Conservation (phyloP, 306 rosid species). For the Vigna trinervia region DNA sequence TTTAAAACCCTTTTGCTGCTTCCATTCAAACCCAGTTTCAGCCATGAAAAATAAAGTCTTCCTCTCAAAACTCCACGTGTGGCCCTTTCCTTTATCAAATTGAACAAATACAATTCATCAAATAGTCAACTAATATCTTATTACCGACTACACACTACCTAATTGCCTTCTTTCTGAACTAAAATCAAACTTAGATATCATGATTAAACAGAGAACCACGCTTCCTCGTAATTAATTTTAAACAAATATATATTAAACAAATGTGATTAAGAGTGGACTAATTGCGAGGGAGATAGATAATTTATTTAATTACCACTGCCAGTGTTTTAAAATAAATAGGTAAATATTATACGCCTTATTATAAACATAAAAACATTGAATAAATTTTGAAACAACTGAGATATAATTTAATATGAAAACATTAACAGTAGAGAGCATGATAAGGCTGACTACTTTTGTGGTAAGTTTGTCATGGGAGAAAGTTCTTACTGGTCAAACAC, state of each 20-base stretch:
- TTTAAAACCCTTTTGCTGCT: not conserved
- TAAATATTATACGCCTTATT: conserved; percentile 7
- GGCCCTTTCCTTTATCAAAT: conserved; percentile 18
- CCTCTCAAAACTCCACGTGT: conserved; percentile 36
- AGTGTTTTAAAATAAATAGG: not conserved
- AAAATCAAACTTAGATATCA: not conserved
- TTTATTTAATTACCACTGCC: conserved; percentile 20
- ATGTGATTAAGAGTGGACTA: conserved; percentile 21
- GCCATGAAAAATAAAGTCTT: conserved; percentile 17
- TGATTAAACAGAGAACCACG: not conserved
- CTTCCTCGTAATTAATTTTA: not conserved
- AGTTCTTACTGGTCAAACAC: conserved; percentile 5
- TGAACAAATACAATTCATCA: not conserved
- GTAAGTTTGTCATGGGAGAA: not conserved
- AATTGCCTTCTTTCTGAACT: not conserved
- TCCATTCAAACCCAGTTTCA: not conserved
- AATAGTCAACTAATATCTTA: conserved; percentile 43
- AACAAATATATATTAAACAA: not conserved
- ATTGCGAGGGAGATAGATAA: conserved; percentile 4
- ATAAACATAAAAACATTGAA: not conserved
- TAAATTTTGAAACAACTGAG: not conserved
- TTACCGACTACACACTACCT: conserved; percentile 10
- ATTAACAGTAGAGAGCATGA: not conserved
- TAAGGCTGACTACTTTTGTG: not conserved
- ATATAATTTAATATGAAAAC: conserved; percentile 5